Evolutionary conservation across 2,329 filamentous ascomycete species (phyloP), one percentile per base, ranked within the genome.

Genomic region (Blastomyces gilchristii): DNA sequence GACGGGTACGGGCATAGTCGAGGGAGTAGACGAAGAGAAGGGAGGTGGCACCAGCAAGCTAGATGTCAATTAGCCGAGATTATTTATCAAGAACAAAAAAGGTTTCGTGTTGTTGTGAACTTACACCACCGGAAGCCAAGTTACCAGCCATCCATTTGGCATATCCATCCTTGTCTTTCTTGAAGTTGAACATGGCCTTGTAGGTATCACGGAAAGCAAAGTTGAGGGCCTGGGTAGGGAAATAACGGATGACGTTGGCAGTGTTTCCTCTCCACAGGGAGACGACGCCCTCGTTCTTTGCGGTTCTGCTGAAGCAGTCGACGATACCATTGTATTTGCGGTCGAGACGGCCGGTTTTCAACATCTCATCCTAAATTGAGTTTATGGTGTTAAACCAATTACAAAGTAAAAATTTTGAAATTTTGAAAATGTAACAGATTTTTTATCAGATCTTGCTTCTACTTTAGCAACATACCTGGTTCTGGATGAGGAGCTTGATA

Each of bases 211-310:
- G 94, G 94, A 99, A 99, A 80, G 94, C 94, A 79, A 99, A 99
- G 92, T 99, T 99, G 81, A 99, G 86, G 76, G 94, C 94, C 87
- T 99, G 94, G 81, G 94, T 99, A 74, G 94, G 94, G 91, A 99
- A 99, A 86, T 99, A 99, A 89, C 94, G 94, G 87, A 99, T 96
- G 82, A 99, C 94, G 89, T 99, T 99, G 91, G 94, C 94, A 79
- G 94, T 99, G 91, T 99, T 99, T 83, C 94, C 94, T 87, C 94
- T 88, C 94, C 94, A 99, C 76, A 99, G 86, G 70, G 93, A 87
- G 81, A 94, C 87, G 75, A 94, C 82, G 90, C 94, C 94, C 86
- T 99, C 94, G 70, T 89, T 84, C 76, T 87, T 87, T 70, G 85
- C 85, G 78, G 94, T 97, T 79, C 94, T 90, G 76, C 83, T 83